Percentiles rank a stretch among this genome's conserved stretches.
These are phyloP conservation scores for Microbotryum intermedium DNA, from an alignment of 1,284 basidiomycete genomes.

Conservation along the genomic window DNA sequence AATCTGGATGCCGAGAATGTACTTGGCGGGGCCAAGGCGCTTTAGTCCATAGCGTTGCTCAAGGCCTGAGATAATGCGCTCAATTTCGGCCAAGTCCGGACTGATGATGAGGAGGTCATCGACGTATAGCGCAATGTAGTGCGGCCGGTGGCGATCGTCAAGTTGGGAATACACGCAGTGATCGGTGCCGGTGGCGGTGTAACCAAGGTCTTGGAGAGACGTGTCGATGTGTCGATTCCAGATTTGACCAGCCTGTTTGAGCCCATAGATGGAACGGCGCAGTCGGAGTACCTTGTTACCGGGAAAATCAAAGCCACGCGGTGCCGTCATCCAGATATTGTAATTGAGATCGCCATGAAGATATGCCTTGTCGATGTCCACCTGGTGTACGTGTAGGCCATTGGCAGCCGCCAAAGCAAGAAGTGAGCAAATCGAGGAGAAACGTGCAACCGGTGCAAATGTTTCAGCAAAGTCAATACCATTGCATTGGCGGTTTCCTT, in stretches of 20 bases:
- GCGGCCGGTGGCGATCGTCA: background rate
- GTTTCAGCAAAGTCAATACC: too few species aligned
- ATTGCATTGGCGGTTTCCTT: too few species aligned
- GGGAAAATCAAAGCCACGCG: too few species aligned
- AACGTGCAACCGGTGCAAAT: too few species aligned
- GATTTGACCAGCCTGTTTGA: slow-evolving; percentile 41
- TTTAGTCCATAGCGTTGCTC: slow-evolving; percentile 35
- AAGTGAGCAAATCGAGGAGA: too few species aligned
- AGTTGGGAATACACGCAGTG: slow-evolving; percentile 28
- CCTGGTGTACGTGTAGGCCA: too few species aligned
- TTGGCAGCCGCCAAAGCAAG: too few species aligned
- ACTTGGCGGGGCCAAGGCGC: slow-evolving; percentile 37
- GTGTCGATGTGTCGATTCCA: slow-evolving; percentile 38
- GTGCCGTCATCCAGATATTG: too few species aligned
- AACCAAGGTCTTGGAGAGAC: slow-evolving; percentile 32
- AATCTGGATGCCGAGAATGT: slow-evolving; percentile 41
- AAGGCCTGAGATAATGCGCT: slow-evolving; percentile 32
- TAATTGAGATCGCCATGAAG: too few species aligned
- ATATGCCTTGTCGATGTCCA: too few species aligned
- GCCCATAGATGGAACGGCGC: slow-evolving; percentile 38
- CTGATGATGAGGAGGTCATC: slow-evolving; percentile 38
- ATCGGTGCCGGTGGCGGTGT: slow-evolving; percentile 25
- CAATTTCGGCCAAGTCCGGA: slow-evolving; percentile 21
- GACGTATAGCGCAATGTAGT: slow-evolving; percentile 36
- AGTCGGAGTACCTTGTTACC: slow-evolving; percentile 18